phyloP scores from a whole-genome alignment of 2,329 filamentous ascomycete genomes.

The Ascochyta lentis region DNA sequence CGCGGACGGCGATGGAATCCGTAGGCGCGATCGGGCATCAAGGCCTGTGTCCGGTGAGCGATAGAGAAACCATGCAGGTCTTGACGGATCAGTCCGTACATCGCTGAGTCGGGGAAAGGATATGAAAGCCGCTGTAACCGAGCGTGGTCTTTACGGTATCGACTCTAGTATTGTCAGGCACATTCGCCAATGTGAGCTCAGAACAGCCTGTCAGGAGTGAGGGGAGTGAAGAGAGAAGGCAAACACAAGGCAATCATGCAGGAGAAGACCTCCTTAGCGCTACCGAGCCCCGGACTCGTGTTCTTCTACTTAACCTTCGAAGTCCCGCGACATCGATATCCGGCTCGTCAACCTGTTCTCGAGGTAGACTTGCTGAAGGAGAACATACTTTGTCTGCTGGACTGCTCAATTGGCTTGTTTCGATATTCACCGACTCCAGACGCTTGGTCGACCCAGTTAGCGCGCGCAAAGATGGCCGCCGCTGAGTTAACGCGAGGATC shows the following conservation, averaged over 20 bases:
- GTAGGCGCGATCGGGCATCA: constrained; percentile 11
- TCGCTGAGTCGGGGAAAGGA: constrained; percentile 10
- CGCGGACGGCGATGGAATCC: constrained; percentile 1
- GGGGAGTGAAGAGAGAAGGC: constrained; percentile 21
- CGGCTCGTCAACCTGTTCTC: background rate
- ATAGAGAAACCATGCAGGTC: constrained; percentile 4
- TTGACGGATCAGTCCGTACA: constrained; percentile 6
- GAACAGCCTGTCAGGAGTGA: constrained; percentile 6
- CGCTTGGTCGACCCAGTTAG: constrained; percentile 2
- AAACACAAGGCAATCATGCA: constrained; percentile 23
- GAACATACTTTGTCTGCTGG: background rate
- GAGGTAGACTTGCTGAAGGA: background rate
- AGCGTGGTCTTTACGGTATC: constrained; percentile 12
- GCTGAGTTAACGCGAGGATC: constrained; percentile 12
- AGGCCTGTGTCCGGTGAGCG: constrained; percentile 30
- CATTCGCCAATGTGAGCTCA: constrained; percentile 24
- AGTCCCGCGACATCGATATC: constrained; percentile 17
- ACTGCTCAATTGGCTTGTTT: background rate
- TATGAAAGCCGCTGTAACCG: constrained; percentile 18
- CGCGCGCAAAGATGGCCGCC: background rate
- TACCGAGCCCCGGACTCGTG: constrained; percentile 14
- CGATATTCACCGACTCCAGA: background rate
- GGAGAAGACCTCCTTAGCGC: constrained; percentile 21
- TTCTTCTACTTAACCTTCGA: constrained; percentile 30
- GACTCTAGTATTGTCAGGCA: constrained; percentile 1